Evolutionary conservation across 331 rosid species (phyloP), one percentile per base, ranked within the genome.

Genomic region (Rosa hybrid): DNA sequence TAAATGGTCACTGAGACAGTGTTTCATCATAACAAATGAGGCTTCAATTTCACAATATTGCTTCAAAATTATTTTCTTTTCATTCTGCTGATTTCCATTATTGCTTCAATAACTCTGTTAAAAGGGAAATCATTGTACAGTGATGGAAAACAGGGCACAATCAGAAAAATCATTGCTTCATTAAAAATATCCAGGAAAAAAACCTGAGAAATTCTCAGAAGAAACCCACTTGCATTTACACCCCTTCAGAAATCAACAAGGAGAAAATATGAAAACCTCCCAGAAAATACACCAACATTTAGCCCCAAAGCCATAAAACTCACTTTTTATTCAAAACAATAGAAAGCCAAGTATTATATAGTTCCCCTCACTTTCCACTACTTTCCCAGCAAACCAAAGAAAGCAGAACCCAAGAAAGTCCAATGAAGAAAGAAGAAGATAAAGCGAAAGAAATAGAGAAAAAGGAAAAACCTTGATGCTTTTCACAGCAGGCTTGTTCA

Each of bases 401-500:
- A 70, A 64, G 69, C 6, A 39, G 41, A 60, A 11, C 78, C 38
- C 53, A 57, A 80, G 53, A 48, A 57, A 81, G 49, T 34, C 12
- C 11, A 78, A 69, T 56, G 30, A 10, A 44, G 12, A 60, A 46
- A 38, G 23, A 78, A 75, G 50, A 30, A 30, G 8, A 45, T 18
- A 82, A 72, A 57, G 80, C 2, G 60, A 38, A 7, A 74, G 75
- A 75, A 72, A 41, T n/a, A 71, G 77, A 27, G 45, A 23, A 21
- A 27, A 70, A 10, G 20, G 10, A 39, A 17, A 49, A 72, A 94
- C 97, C 97, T 92, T 75, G 83, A 96, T 93, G 90, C 87, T 89
- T 65, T 96, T 90, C 4, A 89, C 81, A 77, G 94, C 77, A 50
- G 93, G 91, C 81, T 93, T 96, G 84, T 96, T 96, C 74, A 96